Conservation (phyloP, 2,329 filamentous ascomycete genomes). For the Aspergillus sp. region DNA sequence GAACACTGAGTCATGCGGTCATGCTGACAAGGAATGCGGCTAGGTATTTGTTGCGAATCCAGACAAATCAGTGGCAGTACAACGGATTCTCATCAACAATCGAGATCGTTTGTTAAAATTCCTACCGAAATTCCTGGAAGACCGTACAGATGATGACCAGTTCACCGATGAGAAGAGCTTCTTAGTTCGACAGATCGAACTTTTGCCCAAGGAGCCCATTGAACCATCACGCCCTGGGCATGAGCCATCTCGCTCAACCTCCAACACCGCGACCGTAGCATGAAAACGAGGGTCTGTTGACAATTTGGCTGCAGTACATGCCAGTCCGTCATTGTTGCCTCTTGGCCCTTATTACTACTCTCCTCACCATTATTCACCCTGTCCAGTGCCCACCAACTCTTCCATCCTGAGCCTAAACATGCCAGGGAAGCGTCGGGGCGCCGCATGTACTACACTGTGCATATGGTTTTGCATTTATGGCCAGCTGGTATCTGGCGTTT, state of each 20-base stretch:
- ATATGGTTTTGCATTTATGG: constrained; percentile 21
- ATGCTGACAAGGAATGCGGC: constrained; percentile 22
- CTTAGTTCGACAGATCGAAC: constrained; percentile 85
- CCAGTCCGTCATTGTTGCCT: background rate
- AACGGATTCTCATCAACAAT: constrained; percentile 95
- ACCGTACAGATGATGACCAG: constrained; percentile 94
- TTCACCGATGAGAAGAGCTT: constrained; percentile 98
- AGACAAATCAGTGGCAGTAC: constrained; percentile 94
- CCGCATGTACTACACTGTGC: constrained; percentile 8
- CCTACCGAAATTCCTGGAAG: constrained; percentile 86
- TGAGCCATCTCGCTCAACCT: constrained; percentile 26
- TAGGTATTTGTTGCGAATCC: constrained; percentile 96
- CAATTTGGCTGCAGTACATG: background rate
- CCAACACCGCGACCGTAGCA: constrained; percentile 30
- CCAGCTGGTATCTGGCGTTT: constrained; percentile 24
- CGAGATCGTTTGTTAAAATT: constrained; percentile 87
- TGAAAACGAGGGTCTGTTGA: constrained; percentile 11
- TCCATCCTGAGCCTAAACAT: constrained; percentile 1
- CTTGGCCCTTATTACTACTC: background rate
- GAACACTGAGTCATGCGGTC: background rate
- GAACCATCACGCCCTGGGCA: constrained; percentile 32
- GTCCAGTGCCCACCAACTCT: background rate
- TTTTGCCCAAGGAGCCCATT: constrained; percentile 43
- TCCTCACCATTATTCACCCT: background rate
- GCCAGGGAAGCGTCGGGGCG: constrained; percentile 3